A percentile compares a stretch with the other conserved stretches of the same genome.
Conservation (phyloP, 257 asterid genomes). For the Marsdenia floribunda region DNA sequence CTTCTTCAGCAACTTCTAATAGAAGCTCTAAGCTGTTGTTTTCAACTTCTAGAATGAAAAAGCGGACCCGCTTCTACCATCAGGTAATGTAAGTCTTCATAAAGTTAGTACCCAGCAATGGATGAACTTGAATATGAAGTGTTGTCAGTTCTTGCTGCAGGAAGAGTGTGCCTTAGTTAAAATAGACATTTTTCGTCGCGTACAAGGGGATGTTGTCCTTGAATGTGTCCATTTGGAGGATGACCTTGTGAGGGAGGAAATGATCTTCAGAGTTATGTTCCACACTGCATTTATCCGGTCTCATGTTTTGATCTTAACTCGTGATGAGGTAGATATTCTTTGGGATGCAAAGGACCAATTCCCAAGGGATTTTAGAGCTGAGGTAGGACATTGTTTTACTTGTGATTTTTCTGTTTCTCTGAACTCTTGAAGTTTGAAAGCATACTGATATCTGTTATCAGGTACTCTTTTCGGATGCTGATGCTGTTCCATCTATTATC, state of each 20-base stretch:
- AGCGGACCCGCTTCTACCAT: constrained; percentile 50
- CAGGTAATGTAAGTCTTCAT: constrained; percentile 53
- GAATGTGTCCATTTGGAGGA: constrained; percentile 93
- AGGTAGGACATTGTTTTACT: constrained; percentile 54
- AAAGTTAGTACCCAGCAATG: constrained; percentile 18
- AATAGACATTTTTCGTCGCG: constrained; percentile 62
- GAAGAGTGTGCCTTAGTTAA: constrained; percentile 84
- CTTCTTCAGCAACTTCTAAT: constrained; percentile 60
- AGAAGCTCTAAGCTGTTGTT: constrained; percentile 86
- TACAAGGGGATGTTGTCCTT: constrained; percentile 90
- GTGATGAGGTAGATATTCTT: constrained; percentile 85
- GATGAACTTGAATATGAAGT: constrained; percentile 19
- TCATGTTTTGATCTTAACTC: constrained; percentile 65
- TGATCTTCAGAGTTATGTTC: constrained; percentile 85
- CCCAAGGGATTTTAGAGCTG: constrained; percentile 78
- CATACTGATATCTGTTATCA: constrained; percentile 44
- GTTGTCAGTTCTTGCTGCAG: constrained; percentile 46
- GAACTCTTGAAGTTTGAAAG: constrained; percentile 38
- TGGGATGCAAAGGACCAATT: constrained; percentile 86
- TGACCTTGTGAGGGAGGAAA: constrained; percentile 78
- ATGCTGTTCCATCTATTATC: constrained; percentile 52
- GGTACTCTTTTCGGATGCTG: constrained; percentile 89
- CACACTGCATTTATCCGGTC: constrained; percentile 92
- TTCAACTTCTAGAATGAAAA: constrained; percentile 58
- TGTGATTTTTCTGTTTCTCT: constrained; percentile 27